Percentiles rank a stretch among this genome's conserved stretches.
These are phyloP conservation scores for Aschersonia sp. DNA, from an alignment of 2,329 filamentous ascomycete species.

Conservation along the genomic window DNA sequence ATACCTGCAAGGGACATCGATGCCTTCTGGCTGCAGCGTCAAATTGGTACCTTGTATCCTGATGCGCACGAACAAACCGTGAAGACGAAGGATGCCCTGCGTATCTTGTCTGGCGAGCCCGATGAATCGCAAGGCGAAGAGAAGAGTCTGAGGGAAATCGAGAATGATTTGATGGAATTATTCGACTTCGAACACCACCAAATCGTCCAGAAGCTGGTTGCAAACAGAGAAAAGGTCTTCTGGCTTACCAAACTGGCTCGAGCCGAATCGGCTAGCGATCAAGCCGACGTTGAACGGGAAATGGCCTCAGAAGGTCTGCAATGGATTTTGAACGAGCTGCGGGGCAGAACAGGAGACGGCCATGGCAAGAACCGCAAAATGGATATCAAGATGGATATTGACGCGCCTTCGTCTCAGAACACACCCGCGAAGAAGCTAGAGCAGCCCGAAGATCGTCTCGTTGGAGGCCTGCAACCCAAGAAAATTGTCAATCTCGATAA, in stretches of 20 bases:
- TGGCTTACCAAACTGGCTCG: conserved; percentile 85
- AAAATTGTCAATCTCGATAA: conserved; percentile 91
- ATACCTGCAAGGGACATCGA: conserved; percentile 85
- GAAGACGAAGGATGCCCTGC: conserved; percentile 74
- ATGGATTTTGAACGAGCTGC: conserved; percentile 76
- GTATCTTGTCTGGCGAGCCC: conserved; percentile 64
- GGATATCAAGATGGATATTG: conserved; percentile 93
- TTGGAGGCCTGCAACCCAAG: conserved; percentile 74
- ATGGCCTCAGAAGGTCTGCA: conserved; percentile 83
- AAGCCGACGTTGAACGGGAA: conserved; percentile 68
- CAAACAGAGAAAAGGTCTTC: conserved; percentile 85
- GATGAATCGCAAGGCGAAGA: conserved; percentile 63
- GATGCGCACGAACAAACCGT: conserved; percentile 90
- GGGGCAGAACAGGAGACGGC: conserved; percentile 50
- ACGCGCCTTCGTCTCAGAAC: conserved; percentile 49
- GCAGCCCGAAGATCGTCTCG: conserved; percentile 50
- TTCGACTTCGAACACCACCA: conserved; percentile 97
- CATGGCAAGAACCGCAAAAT: conserved; percentile 51
- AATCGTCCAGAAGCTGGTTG: conserved; percentile 77
- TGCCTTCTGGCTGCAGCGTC: conserved; percentile 90
- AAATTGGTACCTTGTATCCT: conserved; percentile 76
- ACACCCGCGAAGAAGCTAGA: conserved; percentile 35
- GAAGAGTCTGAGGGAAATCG: conserved; percentile 78
- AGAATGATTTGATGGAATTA: conserved; percentile 96
- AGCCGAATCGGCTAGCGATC: conserved; percentile 66